phyloP scores from a whole-genome alignment of 129 eudicot genomes.

The Cynara cardunculus region DNA sequence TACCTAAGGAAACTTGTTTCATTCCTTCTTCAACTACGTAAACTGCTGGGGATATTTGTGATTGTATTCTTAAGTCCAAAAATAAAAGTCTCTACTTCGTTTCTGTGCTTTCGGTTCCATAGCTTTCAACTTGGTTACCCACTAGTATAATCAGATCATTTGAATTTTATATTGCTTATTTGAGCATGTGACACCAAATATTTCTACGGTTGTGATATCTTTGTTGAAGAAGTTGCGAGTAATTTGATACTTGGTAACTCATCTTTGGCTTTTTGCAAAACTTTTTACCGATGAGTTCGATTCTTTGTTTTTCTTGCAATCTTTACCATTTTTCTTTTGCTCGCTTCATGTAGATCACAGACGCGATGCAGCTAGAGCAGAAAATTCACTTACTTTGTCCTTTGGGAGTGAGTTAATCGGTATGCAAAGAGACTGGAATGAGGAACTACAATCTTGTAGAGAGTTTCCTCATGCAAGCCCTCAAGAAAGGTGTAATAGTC shows the following conservation, averaged over 20 bases:
- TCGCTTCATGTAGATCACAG: conserved; percentile 60
- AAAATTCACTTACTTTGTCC: conserved; percentile 76
- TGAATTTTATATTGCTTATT: no score
- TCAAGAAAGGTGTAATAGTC: conserved; percentile 70
- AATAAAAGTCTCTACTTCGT: no score
- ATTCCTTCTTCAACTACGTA: no score
- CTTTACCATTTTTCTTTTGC: background rate
- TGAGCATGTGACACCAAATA: no score
- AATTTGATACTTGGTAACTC: no score
- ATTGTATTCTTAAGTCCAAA: no score
- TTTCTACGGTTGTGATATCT: no score
- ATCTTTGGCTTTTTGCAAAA: no score
- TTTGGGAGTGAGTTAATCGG: conserved; percentile 99
- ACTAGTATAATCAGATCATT: no score
- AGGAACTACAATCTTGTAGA: conserved; percentile 93
- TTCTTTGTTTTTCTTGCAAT: background rate
- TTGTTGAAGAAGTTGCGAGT: background rate
- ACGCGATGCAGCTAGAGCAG: conserved; percentile 98
- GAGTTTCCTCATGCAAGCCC: conserved; percentile 89
- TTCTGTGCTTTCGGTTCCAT: no score
- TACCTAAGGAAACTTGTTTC: background rate
- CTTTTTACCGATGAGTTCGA: background rate
- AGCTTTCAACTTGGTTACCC: no score
- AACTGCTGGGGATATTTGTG: no score
- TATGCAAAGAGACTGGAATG: conserved; percentile 99